A percentile compares a stretch with the other conserved stretches of the same genome.
phyloP scores from a whole-genome alignment of 2,329 filamentous ascomycete species.

The Phialophora expanda region DNA sequence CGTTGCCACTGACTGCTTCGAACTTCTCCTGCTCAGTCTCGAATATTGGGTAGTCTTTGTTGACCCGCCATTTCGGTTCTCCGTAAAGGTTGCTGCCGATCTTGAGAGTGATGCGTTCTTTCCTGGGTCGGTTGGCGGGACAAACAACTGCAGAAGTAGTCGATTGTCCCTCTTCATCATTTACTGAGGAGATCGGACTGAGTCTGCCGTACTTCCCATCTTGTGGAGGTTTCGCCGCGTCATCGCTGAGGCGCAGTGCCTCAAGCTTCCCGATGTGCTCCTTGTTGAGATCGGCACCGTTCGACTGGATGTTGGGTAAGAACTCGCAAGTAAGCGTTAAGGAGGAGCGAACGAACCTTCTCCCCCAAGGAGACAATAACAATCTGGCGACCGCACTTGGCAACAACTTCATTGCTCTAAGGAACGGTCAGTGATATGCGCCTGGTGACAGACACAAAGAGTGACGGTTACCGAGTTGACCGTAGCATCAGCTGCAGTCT shows the following conservation, averaged over 20 bases:
- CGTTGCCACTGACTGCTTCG: constrained; percentile 2
- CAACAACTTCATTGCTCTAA: constrained; percentile 26
- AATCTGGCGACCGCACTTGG: constrained; percentile 27
- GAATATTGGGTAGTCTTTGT: constrained; percentile 34
- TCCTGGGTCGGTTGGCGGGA: not conserved
- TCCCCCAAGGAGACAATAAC: not conserved
- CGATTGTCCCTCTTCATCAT: constrained; percentile 2
- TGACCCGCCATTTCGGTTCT: constrained; percentile 28
- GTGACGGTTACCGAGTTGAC: constrained; percentile 21
- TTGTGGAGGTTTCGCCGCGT: not conserved
- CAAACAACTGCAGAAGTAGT: not conserved
- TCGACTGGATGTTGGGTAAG: not conserved
- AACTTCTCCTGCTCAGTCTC: constrained; percentile 26
- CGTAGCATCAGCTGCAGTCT: constrained; percentile 22
- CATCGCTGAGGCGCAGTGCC: not conserved
- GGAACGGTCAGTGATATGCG: constrained; percentile 15
- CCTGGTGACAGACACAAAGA: not conserved
- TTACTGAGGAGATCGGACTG: constrained; percentile 17
- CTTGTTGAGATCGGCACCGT: not conserved
- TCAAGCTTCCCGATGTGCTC: constrained; percentile 6
- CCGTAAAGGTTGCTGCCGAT: constrained; percentile 23
- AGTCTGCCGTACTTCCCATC: constrained; percentile 5
- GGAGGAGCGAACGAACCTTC: constrained; percentile 18
- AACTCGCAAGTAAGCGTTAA: not conserved
- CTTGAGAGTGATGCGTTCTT: constrained; percentile 14